Evolutionary conservation across 2,329 filamentous ascomycete species (phyloP), one percentile per base, ranked within the genome.

Genomic region (Malbranchea zuffiana): DNA sequence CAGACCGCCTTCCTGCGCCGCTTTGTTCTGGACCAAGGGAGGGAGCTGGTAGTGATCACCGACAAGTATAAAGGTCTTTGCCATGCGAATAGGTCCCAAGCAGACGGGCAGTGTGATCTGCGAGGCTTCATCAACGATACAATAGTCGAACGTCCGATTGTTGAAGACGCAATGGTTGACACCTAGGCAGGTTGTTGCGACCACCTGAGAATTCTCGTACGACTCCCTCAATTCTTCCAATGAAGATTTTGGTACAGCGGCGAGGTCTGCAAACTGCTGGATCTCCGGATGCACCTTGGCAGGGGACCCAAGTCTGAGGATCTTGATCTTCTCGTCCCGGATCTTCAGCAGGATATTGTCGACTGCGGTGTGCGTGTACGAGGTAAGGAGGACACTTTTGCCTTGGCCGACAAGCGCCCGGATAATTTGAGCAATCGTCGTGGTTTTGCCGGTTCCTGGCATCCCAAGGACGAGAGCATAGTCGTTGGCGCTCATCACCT

Each of bases 291-390:
- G 87, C 11, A 98, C 75, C 56, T 95, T 95, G 13, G 82, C 78
- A 3, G 78, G 67, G 1, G 82, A 80, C 4, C 90, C 90, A 0
- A 98, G 72, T n/a, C 90, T 79, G 23, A 98, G 66, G 34, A 93
- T 80, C 2, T 77, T 75, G 27, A 86, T 82, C 6, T 75, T 74
- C 47, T 88, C 82, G 15, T 80, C 66, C 35, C 80, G 80, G 38
- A 98, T 78, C 61, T 98, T 98, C 43, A 98, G 67, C 5, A 98
- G 65, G 49, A 98, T 98, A 47, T 98, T 98, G 72, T 98, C 90
- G 3, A 98, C 90, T 3, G 90, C 90, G 1, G 87, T 94, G 54
- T 98, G 90, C 0, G 90, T 98, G 57, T 96, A 96, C 0, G 87
- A 95, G 0, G 90, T 92, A 26, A 98, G 66, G 5, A 98, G 67